Evolutionary conservation across 495 filamentous ascomycete genomes (phyloP), one percentile per base, ranked within the genome.

Genomic region (Letharia lupina): DNA sequence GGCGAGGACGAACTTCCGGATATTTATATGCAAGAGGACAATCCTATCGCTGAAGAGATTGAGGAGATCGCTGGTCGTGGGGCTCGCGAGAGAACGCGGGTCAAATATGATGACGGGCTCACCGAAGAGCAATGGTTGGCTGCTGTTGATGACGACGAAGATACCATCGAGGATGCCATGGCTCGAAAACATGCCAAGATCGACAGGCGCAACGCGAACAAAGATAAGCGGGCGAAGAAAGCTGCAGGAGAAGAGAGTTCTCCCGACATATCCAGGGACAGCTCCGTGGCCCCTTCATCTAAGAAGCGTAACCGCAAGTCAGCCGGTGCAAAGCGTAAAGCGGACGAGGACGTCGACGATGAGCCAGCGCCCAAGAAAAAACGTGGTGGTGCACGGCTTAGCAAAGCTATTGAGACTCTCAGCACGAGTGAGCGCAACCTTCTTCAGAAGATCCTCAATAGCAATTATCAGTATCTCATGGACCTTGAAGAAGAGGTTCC

Each of bases 111-210:
- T 74, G 94, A 98, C 72, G 94, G 95, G 39, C 87, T 98, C 52
- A 96, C 94, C 5, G 95, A 98, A 75, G 94, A 98, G 77, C 95
- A 98, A 77, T 98, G 94, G 94, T 74, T 89, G 42, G 81, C 84
- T 74, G 93, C 94, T 64, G 91, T 98, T 45, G 94, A 98, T 73
- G 90, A 95, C 65, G 92, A 97, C 64, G 94, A 98, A 13, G 95
- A 98, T 68, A 87, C 84, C 0, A 90, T 96, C 60, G 94, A 98
- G 74, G 92, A 90, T 65, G 94, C 93, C 16, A 91, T 95, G 39
- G 91, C 91, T 56, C 83, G 93, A 39, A 97, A 96, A 71, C 82
- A 88, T 61, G 90, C 90, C n/a, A 84, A 87, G 41, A 91, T 91
- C 62, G 89, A 89, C 48, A 86, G 85, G 71, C 87, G 92, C n/a